Evolutionary conservation across 2,329 filamentous ascomycete genomes (phyloP).

Genomic region (Metarhizium guizhouense): DNA sequence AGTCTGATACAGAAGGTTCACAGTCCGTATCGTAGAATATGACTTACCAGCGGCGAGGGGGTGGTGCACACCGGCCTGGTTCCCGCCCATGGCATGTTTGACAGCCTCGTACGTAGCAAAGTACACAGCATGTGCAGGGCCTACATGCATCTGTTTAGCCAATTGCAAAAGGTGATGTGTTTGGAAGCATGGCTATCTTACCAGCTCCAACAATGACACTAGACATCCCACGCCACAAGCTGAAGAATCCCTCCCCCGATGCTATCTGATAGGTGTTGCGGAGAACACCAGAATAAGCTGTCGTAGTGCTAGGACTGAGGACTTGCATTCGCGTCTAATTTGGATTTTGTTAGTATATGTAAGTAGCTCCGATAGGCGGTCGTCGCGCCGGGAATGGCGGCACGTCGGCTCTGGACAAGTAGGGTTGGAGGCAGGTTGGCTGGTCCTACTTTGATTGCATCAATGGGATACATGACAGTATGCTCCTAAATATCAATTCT

Average conservation of each 20-base stretch:
- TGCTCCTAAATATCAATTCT: conserved; percentile 59
- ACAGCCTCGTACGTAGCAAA: conserved; percentile 97
- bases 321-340: conserved; percentile 93
- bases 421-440: not conserved
- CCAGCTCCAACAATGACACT: conserved; percentile 94
- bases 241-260: conserved; percentile 77
- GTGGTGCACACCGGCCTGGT: conserved; percentile 79
- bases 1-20: not conserved
- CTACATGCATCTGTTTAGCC: conserved; percentile 34
- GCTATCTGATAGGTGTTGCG: conserved; percentile 92
- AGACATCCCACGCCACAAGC: conserved; percentile 92
- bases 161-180: not conserved
- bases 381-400: not conserved
- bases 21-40: not conserved
- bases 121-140: conserved; percentile 94
- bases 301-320: conserved; percentile 70
- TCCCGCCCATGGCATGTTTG: conserved; percentile 92
- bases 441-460: conserved; percentile 78
- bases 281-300: conserved; percentile 81
- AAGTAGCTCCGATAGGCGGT: not conserved
- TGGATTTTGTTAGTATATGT: conserved; percentile 12
- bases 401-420: not conserved
- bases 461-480: conserved; percentile 97
- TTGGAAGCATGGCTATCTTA: conserved; percentile 33
- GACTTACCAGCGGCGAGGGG: conserved; percentile 79